A percentile compares a stretch with the other conserved stretches of the same genome.
Evolutionary conservation across 768 basidiomycete species (phyloP).

Genomic region (Kwoniella sp.): DNA sequence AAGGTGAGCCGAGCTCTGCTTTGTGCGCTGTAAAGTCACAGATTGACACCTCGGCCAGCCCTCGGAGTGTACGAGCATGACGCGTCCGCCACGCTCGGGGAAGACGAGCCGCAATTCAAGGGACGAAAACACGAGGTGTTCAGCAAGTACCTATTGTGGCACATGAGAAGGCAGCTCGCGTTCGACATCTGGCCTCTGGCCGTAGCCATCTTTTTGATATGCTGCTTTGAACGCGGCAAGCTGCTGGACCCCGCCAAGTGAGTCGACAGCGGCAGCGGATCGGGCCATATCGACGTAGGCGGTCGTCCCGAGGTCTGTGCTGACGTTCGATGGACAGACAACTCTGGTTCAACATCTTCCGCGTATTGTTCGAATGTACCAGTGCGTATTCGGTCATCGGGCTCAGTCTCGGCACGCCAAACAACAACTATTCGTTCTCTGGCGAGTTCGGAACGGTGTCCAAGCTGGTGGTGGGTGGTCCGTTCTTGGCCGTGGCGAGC

Average conservation of each 20-base stretch:
- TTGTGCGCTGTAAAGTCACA: neutral
- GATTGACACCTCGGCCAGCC: conserved; percentile 13
- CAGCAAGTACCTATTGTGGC: conserved; percentile 42
- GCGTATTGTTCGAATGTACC: conserved; percentile 45
- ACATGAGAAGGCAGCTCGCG: conserved; percentile 37
- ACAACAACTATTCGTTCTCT: conserved; percentile 39
- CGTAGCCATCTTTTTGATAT: conserved; percentile 36
- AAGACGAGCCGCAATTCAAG: conserved; percentile 28
- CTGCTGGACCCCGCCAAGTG: conserved; percentile 26
- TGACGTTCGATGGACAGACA: neutral
- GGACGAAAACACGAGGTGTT: conserved; percentile 31
- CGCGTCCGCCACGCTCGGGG: conserved; percentile 10
- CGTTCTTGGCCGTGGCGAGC: neutral
- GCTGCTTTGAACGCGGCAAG: conserved; percentile 37
- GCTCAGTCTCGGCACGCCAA: conserved; percentile 36
- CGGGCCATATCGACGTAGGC: too few relatives aligned
- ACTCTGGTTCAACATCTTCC: conserved; percentile 37
- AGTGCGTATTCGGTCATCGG: conserved; percentile 43
- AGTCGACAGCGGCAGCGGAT: too few relatives aligned
- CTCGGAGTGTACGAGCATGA: conserved; percentile 29
- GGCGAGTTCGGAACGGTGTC: conserved; percentile 33
- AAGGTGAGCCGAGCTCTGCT: conserved; percentile 14
- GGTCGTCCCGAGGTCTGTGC: too few relatives aligned
- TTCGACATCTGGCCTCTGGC: conserved; percentile 48
- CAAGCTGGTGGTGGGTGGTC: conserved; percentile 43